Evolutionary conservation across 78 protist species (phyloP), one percentile per base, ranked within the genome.

Genomic region (Thecamonas trahens): DNA sequence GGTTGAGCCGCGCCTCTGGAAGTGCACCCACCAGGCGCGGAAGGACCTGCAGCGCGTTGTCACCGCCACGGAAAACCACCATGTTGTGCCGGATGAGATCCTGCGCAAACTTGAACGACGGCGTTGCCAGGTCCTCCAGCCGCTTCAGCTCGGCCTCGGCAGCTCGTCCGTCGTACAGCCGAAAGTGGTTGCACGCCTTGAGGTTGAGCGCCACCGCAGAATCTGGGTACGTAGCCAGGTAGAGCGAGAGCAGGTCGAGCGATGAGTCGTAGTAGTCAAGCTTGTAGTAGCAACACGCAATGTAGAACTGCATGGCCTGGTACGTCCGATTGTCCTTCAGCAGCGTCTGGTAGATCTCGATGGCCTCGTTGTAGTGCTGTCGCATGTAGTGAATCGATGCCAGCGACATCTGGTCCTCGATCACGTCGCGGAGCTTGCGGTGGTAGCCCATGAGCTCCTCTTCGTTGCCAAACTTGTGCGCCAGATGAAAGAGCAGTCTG

Each of bases 1-100:
- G 78, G 71, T 90, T 90, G 49, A 85, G 76, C 32, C 88, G 66
- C 31, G 95, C 91, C 64, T 90, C 95, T 28, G 91, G 89, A 6
- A 90, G 38, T 26, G 58, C 78, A 34, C 79, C 84, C 7, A 86
- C 9, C 2, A 90, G 80, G 22, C 76, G 76, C 0, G 95, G 90
- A 15, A 90, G 82, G 8, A 86, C 74, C 60, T 82, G 86, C n/a
- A 85, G 72, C 34, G 94, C 90, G 37, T 76, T 67, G 42, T 80
- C 92, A 24, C 95, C 95, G 54, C 39, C 45, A 0, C 88, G 73
- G 76, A 90, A 90, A 5, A 90, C 54, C 32, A 86, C 91, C 59
- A 85, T 28, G 72, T 90, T 90, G 84, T 90, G 95, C 78, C 66
- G 28, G 39, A 84, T 39, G 47, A 84, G 17, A 37, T 72, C 77